These are phyloP conservation scores for Apiotrichum akiyoshidainum DNA, from an alignment of 1,284 basidiomycete genomes.

Conservation along the genomic window DNA sequence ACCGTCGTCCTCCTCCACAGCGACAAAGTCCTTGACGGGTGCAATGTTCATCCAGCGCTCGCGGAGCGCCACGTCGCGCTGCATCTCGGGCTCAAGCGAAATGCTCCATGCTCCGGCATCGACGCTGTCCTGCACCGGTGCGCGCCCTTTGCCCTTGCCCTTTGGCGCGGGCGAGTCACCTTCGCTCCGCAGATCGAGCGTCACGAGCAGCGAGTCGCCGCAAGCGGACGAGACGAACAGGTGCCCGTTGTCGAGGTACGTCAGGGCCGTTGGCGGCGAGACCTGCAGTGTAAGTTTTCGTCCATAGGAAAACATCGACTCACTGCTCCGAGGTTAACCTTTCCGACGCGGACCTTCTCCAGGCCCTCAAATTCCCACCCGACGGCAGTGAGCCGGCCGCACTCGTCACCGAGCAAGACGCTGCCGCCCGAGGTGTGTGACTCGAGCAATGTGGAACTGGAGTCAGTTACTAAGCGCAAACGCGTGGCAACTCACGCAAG, in stretches of 20 bases:
- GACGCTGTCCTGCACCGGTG: constrained; percentile 31
- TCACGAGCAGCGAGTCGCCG: constrained; percentile 75
- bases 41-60: constrained; percentile 75
- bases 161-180: background rate
- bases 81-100: constrained; percentile 29
- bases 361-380: constrained; percentile 55
- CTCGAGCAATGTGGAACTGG: constrained; percentile 51
- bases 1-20: constrained; percentile 70
- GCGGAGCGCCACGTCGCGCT: constrained; percentile 56
- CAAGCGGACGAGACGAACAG: constrained; percentile 78
- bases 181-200: constrained; percentile 26
- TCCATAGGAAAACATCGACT: constrained; percentile 21
- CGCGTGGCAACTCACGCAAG: constrained; percentile 38
- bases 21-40: constrained; percentile 78
- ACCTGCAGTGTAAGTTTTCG: constrained; percentile 53
- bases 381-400: constrained; percentile 67
- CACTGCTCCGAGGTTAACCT: constrained; percentile 72
- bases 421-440: constrained; percentile 45
- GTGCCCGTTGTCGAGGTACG: constrained; percentile 70
- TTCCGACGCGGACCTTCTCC: constrained; percentile 55
- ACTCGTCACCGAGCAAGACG: constrained; percentile 72
- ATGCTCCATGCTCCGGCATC: constrained; percentile 50
- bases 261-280: constrained; percentile 70
- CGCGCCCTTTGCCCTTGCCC: constrained; percentile 36
- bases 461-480: constrained; percentile 47